Base-by-base conservation (phyloP, 1,139 yeast species). In the Geotrichum australiense region DNA sequence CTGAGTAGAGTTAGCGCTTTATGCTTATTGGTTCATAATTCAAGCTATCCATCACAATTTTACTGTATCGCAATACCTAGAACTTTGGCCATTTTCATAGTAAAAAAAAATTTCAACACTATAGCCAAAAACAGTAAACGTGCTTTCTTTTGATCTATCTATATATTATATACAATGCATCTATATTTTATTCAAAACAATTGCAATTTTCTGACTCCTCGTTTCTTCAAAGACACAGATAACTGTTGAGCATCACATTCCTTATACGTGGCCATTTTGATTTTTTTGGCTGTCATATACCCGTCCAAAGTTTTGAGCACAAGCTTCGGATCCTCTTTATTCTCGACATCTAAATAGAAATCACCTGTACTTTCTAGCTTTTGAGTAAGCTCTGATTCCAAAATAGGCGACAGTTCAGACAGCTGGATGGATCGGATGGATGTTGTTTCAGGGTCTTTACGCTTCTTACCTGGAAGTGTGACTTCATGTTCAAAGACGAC, bases 401-500 rank as follows among this genome's bases (percentile, higher is more conserved):
- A 39, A 34, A 18, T 25, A 3, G 18, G 14, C n/a, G 25, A 34
- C 3, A 45, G 37, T 2, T n/a, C 30, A 15, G 41, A 37, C 8
- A 45, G 27, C 19, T 39, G 45, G 4, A 45, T 37, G n/a, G n/a
- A n/a, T 12, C 42, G 39, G 24, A 42, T 35, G 31, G 34, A 29
- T 11, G 35, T 32, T 14, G 20, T 28, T 12, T 24, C 41, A 15
- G 25, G 43, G 11, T 25, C 22, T 12, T 29, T 44, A 30, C 26
- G 35, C 26, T 32, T 45, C 36, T 28, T 37, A 29, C 32, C 41
- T 27, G 35, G 36, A 21, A 19, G 42, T 20, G 28, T 22, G 61
- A 54, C 29, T 66, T 69, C 42, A 70, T 73, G 55, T 21, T 64
- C 73, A 1, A 84, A 65, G 52, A 66, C 70, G 14, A 82, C 51